Percentiles rank a stretch among this genome's conserved stretches.
Evolutionary conservation across 2,329 filamentous ascomycete genomes (phyloP).

Genomic region (Penicillium sp.): DNA sequence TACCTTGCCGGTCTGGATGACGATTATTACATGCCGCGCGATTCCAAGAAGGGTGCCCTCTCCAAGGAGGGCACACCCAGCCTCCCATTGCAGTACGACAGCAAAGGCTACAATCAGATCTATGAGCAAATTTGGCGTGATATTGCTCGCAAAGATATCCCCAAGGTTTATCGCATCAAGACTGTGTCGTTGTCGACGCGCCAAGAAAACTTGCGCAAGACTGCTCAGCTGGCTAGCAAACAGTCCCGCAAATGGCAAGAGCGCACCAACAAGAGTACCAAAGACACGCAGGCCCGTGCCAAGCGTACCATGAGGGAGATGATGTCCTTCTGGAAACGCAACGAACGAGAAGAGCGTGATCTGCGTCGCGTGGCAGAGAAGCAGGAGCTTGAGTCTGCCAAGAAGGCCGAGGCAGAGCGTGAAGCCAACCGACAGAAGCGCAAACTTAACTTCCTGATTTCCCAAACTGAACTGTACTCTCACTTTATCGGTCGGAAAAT

Average conservation of each 20-base stretch:
- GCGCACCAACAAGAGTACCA: constrained; percentile 96
- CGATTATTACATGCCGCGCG: constrained; percentile 56
- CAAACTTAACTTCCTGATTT: constrained; percentile 99
- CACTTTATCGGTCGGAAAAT: constrained; percentile 99
- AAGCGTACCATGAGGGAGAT: constrained; percentile 99
- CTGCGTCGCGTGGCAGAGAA: constrained; percentile 90
- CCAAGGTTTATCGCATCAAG: constrained; percentile 87
- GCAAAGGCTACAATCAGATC: constrained; percentile 93
- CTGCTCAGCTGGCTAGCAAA: constrained; percentile 91
- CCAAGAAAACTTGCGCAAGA: constrained; percentile 96
- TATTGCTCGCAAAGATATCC: constrained; percentile 87
- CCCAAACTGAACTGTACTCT: constrained; percentile 96
- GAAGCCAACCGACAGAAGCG: constrained; percentile 97
- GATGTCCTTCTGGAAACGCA: constrained; percentile 99
- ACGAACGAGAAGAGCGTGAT: constrained; percentile 95
- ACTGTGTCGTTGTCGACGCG: constrained; percentile 82
- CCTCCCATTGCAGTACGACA: constrained; percentile 69
- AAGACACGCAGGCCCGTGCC: constrained; percentile 92
- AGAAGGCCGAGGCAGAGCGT: constrained; percentile 94
- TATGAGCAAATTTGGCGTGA: constrained; percentile 98
- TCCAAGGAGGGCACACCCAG: constrained; percentile 46
- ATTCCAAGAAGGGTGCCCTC: constrained; percentile 47
- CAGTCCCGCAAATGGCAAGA: constrained; percentile 97
- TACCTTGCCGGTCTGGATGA: constrained; percentile 66
- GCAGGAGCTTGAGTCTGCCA: constrained; percentile 93